Evolutionary conservation across 164 flowering plant species (phyloP), one percentile per base, ranked within the genome.

Genomic region (Stephania yunnanensis): DNA sequence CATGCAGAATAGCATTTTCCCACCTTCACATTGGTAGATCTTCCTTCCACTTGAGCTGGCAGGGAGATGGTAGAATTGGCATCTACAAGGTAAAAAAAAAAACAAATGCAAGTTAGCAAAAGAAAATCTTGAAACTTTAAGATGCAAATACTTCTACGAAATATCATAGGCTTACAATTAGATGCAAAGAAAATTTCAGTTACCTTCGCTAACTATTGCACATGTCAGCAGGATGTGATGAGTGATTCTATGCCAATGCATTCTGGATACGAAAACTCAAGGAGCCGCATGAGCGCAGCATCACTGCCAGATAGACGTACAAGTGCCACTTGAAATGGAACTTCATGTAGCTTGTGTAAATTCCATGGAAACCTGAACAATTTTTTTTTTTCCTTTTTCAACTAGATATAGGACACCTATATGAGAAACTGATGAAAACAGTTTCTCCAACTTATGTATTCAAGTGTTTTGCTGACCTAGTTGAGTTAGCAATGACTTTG

Each of bases 251-350:
- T 69, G 46, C 71, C 20, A 13, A 64, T 6, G 19, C 71, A 46
- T 10, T 80, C 81, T 7, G 82, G 82, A 53, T 81, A 71, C 45
- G 84, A 79, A 10, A 80, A 81, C 77, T 75, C 83, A 69, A 82
- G 53, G 61, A 85, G 83, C 75, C 80, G 68, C 52, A 71, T 80
- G 17, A 83, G 86, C 61, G 69, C 42, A 68, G 75, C 79, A 58
- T 80, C 84, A 75, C 44, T 44, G 46, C 30, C 70, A 53, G 79
- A 74, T 25, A 81, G 76, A 69, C 73, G 71, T 63, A 29, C 79
- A 74, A 71, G 77, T 69, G 36, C 69, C 66, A 17, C 22, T n/a
- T 71, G 66, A 76, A 22, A 50, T 17, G 64, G 19, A 58, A 58
- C 20, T 58, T 58, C 64, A 58, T 58, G 15, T 46, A 1, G 52